Evolutionary conservation across 441 rosid genomes (phyloP).

Genomic region (Erysimum pusillum): DNA sequence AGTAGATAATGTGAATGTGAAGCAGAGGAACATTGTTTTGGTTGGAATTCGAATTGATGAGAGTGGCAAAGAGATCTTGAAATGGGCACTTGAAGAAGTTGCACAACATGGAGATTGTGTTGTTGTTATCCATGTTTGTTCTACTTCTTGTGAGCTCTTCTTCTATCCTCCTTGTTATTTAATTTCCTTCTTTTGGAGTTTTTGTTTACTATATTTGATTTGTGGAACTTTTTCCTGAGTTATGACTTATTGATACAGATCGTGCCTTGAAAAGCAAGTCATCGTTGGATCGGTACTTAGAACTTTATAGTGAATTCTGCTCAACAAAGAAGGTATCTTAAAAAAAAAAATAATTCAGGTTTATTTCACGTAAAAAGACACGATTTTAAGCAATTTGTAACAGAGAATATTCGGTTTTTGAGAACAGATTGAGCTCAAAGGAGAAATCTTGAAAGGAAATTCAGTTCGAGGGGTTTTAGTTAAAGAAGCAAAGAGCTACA

Average conservation of each 20-base stretch:
- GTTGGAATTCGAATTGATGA: conserved; percentile 77
- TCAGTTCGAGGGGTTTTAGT: conserved; percentile 68
- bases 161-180: not conserved
- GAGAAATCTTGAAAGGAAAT: conserved; percentile 61
- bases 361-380: conserved; percentile 13
- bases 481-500: conserved; percentile 69
- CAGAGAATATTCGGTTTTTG: not conserved
- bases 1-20: conserved; percentile 40
- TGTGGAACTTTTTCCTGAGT: not conserved
- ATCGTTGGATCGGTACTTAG: conserved; percentile 66
- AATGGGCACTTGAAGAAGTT: conserved; percentile 82
- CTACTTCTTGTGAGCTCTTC: conserved; percentile 57
- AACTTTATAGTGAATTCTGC: conserved; percentile 69
- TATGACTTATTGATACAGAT: conserved; percentile 51
- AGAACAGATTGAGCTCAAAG: conserved; percentile 69
- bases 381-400: conserved; percentile 12
- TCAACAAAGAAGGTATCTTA: conserved; percentile 68
- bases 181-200: not conserved
- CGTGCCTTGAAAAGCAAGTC: conserved; percentile 55
- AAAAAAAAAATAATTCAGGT: too few relatives aligned
- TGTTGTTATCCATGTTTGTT: conserved; percentile 77
- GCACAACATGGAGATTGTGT: conserved; percentile 90
- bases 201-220: conserved; percentile 4
- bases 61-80: conserved; percentile 70
- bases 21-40: conserved; percentile 62